Evolutionary conservation across 192 early-diverging fungal species (phyloP).

Genomic region (Gryganskiella cystojenkinii): DNA sequence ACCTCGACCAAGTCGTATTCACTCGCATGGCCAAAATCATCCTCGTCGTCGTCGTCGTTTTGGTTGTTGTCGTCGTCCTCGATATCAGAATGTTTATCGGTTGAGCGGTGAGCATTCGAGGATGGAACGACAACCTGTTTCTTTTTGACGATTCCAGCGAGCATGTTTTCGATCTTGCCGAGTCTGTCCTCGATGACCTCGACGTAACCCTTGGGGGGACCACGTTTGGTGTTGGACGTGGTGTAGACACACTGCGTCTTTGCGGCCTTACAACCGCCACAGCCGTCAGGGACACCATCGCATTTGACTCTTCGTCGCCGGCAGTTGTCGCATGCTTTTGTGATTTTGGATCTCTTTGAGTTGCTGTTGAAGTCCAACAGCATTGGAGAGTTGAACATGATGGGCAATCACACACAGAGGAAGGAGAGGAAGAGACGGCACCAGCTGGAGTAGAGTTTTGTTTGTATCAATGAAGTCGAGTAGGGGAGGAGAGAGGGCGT

Average conservation of each 20-base stretch:
- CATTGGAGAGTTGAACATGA: conserved; percentile 49
- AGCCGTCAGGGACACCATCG: conserved; percentile 68
- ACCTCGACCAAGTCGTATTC: conserved; percentile 31
- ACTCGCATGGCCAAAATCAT: conserved; percentile 7
- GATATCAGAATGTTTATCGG: conserved; percentile 12
- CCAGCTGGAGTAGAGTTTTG: background rate
- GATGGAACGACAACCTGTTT: conserved; percentile 28
- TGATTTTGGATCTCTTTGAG: conserved; percentile 54
- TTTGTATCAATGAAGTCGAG: background rate
- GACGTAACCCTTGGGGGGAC: conserved; percentile 79
- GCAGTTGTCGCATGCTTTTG: conserved; percentile 69
- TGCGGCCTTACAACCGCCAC: conserved; percentile 70
- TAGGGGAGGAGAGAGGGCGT: background rate
- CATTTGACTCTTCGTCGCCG: conserved; percentile 77
- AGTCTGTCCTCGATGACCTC: conserved; percentile 75
- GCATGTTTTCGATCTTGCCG: conserved; percentile 67
- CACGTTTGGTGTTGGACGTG: conserved; percentile 74
- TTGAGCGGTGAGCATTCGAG: background rate
- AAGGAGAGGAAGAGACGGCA: background rate
- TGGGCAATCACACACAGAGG: background rate
- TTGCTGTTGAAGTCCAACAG: conserved; percentile 44
- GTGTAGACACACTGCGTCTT: conserved; percentile 70
- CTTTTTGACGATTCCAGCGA: conserved; percentile 61
- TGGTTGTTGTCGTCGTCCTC: conserved; percentile 32
- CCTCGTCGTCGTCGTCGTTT: conserved; percentile 19